phyloP scores from a whole-genome alignment of 805 yeast genomes.

The Candida boleticola region DNA sequence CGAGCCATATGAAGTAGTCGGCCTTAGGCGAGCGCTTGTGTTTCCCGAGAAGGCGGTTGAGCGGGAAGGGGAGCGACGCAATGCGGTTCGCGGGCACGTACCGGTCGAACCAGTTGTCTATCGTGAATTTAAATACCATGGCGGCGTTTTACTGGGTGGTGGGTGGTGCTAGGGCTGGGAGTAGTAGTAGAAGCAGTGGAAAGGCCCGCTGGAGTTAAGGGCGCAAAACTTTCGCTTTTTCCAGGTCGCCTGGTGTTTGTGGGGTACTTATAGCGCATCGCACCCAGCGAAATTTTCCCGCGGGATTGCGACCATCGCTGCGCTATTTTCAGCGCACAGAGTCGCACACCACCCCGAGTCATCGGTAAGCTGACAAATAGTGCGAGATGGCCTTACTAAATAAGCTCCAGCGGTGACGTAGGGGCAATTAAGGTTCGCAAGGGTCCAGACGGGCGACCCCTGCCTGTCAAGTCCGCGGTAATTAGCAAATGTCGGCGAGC shows the following conservation, averaged over 20 bases:
- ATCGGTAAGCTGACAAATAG: too few relatives aligned
- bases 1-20: constrained; percentile 46
- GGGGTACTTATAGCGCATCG: too few relatives aligned
- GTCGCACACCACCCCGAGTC: too few relatives aligned
- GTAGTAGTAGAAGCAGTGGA: background rate
- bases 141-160: background rate
- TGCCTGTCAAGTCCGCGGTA: too few relatives aligned
- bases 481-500: too few relatives aligned
- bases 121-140: constrained; percentile 39
- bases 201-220: background rate
- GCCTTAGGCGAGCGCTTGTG: constrained; percentile 26
- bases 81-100: constrained; percentile 26
- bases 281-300: too few relatives aligned
- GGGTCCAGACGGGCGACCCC: too few relatives aligned
- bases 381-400: too few relatives aligned
- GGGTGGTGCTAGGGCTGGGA: background rate
- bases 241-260: background rate
- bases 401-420: too few relatives aligned
- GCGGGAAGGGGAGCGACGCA: constrained; percentile 26
- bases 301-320: too few relatives aligned
- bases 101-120: constrained; percentile 30
- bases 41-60: constrained; percentile 41
- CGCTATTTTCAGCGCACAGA: too few relatives aligned
- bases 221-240: background rate
- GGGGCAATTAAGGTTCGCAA: too few relatives aligned